These are phyloP conservation scores for Proliferodiscus dingleyae DNA, from an alignment of 2,329 filamentous ascomycete genomes.

Conservation along the genomic window DNA sequence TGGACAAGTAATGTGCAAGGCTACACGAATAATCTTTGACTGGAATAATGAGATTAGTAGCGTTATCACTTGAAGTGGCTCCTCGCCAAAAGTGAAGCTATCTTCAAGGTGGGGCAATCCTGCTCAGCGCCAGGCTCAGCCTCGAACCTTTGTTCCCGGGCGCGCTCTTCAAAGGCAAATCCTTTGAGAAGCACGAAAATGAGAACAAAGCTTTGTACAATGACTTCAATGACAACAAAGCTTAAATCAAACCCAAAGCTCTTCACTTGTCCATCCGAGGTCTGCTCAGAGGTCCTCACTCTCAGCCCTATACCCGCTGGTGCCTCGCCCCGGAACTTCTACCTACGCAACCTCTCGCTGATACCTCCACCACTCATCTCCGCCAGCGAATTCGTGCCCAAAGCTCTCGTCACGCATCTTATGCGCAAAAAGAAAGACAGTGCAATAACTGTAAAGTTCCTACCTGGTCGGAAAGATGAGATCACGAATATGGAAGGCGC, in stretches of 20 bases:
- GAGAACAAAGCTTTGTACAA: too few species aligned
- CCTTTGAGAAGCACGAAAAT: not conserved
- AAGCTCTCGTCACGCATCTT: slow-evolving; percentile 11
- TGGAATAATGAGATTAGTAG: too few species aligned
- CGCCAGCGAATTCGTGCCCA: slow-evolving; percentile 19
- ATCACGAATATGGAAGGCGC: slow-evolving; percentile 28
- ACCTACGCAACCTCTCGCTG: slow-evolving; percentile 7
- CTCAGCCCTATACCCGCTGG: slow-evolving; percentile 7
- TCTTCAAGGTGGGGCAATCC: too few species aligned
- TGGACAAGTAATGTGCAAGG: too few species aligned
- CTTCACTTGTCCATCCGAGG: not conserved
- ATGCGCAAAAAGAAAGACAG: slow-evolving; percentile 23
- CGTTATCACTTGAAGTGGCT: too few species aligned
- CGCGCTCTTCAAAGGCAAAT: too few species aligned
- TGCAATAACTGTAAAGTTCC: slow-evolving; percentile 21
- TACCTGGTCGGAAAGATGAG: not conserved
- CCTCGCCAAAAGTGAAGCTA: too few species aligned
- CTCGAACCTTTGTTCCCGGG: too few species aligned
- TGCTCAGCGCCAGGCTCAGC: too few species aligned
- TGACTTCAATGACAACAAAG: not conserved
- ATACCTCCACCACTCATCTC: slow-evolving; percentile 22
- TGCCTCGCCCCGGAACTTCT: slow-evolving; percentile 9
- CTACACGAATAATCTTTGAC: too few species aligned
- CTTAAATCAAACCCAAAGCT: not conserved
- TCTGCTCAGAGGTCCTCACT: slow-evolving; percentile 10